Evolutionary conservation across 1,139 yeast species (phyloP), one percentile per base, ranked within the genome.

Genomic region (Yamadazyma taylorii): DNA sequence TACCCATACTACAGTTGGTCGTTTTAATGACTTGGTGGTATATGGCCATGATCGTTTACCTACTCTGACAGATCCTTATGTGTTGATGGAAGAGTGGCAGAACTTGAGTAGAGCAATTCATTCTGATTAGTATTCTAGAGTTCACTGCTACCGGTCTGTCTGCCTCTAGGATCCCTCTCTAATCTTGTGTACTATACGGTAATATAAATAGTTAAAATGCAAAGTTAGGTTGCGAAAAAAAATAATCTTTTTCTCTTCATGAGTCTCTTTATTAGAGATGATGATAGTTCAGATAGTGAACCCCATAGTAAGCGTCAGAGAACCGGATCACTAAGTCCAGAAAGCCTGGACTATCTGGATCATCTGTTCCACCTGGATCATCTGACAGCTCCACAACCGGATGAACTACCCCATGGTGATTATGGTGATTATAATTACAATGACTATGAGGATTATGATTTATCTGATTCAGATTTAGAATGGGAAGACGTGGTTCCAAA

Each of bases 21-120:
- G 50, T 33, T 66, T 70, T 43, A 50, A 58, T 9, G 42, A 51
- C 5, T 41, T 71, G 17, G 48, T 51, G 3, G 51, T 66, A 0
- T 71, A 58, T 45, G 75, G 75, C 13, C 77, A 71, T 39, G 76
- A 70, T 40, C 42, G 61, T 3, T 38, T 42, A n/a, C 56, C 62
- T 4, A 54, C 56, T 2, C 60, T 49, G 47, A 52, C 53, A 30
- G 61, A 61, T 42, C 64, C 65, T 35, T 69, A 71, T 64, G 40
- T 48, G 8, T 41, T 64, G 36, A 46, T 67, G n/a, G 48, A 51
- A 2, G 75, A 70, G 45, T 69, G 67, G 68, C 45, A 52, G 10
- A 53, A 53, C 4, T 48, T 70, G 13, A 55, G 69, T 33, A 52
- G 51, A 13, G 53, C 65, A 14, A 52, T 70, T 15, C 73, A 69